These are phyloP conservation scores for Cicer pinnatifidum DNA, from an alignment of 306 rosid genomes.

Conservation along the genomic window DNA sequence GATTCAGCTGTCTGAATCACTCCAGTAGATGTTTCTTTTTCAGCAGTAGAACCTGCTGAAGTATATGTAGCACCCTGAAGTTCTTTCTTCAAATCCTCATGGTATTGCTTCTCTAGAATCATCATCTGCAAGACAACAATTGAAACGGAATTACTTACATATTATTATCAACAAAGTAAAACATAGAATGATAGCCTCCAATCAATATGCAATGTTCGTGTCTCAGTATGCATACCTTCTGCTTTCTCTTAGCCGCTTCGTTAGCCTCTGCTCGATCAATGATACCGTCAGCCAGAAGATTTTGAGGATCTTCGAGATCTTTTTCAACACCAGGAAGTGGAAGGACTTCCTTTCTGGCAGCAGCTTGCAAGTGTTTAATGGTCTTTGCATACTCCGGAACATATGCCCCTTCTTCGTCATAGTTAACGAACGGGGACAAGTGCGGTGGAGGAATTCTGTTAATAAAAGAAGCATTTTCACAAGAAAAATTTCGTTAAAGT, in stretches of 20 bases:
- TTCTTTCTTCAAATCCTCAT: constrained; percentile 79
- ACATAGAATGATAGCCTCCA: constrained; percentile 4
- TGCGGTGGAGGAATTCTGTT: constrained; percentile 89
- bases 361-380: constrained; percentile 71
- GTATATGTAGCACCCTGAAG: constrained; percentile 55
- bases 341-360: constrained; percentile 71
- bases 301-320: constrained; percentile 86
- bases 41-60: constrained; percentile 46
- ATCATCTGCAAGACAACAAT: constrained; percentile 71
- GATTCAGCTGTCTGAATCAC: constrained; percentile 48
- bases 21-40: constrained; percentile 52
- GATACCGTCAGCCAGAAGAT: constrained; percentile 69
- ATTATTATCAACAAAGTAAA: not conserved
- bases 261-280: constrained; percentile 83
- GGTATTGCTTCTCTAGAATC: constrained; percentile 70
- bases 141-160: constrained; percentile 10
- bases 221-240: constrained; percentile 54
- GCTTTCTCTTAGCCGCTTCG: constrained; percentile 74
- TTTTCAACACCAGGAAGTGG: constrained; percentile 80
- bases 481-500: not conserved
- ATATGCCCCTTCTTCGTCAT: constrained; percentile 80
- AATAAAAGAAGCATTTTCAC: constrained; percentile 17
- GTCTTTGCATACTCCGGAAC: constrained; percentile 94
- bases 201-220: not conserved
- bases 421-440: constrained; percentile 87